Conservation (phyloP, 345 rosid genomes). For the Murraya paniculata region DNA sequence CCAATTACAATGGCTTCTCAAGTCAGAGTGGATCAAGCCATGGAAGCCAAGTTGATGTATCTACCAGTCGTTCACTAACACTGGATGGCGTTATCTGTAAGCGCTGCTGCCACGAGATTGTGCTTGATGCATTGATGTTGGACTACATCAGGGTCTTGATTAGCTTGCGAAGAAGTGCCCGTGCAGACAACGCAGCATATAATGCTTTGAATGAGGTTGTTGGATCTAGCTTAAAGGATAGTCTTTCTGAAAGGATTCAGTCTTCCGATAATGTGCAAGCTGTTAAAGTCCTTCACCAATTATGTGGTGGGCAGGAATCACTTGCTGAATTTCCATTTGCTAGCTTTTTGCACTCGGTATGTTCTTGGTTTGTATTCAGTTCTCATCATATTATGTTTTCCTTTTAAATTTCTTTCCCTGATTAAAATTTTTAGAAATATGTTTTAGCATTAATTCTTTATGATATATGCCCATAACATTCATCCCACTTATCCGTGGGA, state of each 20-base stretch:
- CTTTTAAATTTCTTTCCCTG: background rate
- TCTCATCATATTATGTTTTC: background rate
- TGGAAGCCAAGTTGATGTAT: conserved; percentile 54
- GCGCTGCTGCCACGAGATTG: conserved; percentile 63
- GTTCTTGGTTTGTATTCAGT: conserved; percentile 9
- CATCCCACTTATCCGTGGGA: background rate
- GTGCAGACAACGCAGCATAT: conserved; percentile 62
- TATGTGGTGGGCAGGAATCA: conserved; percentile 69
- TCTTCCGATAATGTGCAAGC: conserved; percentile 32
- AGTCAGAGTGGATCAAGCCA: conserved; percentile 61
- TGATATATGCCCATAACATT: background rate
- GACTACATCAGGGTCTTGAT: conserved; percentile 85
- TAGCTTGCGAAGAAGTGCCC: conserved; percentile 69
- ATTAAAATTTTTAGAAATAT: background rate
- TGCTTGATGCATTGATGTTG: conserved; percentile 73
- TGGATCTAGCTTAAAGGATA: conserved; percentile 44
- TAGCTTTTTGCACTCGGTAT: conserved; percentile 81
- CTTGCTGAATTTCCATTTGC: conserved; percentile 93
- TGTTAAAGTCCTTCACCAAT: conserved; percentile 35
- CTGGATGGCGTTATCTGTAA: conserved; percentile 67
- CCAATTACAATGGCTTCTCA: conserved; percentile 31
- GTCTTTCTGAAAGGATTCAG: conserved; percentile 37
- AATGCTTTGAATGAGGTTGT: conserved; percentile 62
- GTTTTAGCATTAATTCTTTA: background rate
- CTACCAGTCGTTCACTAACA: conserved; percentile 45